Evolutionary conservation across 2,329 filamentous ascomycete species (phyloP).

Genomic region (Chalaropsis ovoidea): DNA sequence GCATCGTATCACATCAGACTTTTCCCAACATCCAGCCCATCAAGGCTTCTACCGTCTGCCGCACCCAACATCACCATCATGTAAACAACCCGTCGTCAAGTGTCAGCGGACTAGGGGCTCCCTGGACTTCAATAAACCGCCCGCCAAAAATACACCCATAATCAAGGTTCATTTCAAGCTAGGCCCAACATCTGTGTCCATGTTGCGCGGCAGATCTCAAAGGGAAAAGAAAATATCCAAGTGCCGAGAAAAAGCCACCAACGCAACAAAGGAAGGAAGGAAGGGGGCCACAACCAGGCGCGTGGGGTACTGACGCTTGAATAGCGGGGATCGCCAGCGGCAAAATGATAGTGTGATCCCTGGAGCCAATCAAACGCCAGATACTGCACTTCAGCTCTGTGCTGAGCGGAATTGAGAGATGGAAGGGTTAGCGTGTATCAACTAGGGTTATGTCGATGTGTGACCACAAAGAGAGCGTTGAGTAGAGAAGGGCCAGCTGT

Average conservation of each 20-base stretch:
- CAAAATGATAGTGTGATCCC: neutral
- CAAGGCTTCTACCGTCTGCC: no score
- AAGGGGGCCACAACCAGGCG: neutral
- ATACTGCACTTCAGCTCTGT: no score
- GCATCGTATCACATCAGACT: neutral
- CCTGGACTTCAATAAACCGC: no score
- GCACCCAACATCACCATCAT: no score
- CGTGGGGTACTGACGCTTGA: neutral
- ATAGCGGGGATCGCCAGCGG: neutral
- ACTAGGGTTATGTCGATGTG: neutral
- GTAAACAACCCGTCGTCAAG: no score
- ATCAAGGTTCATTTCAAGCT: neutral
- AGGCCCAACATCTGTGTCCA: neutral
- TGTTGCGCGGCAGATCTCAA: conserved; percentile 1
- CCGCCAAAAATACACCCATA: no score
- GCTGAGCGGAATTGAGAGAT: no score
- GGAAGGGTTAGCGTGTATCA: no score
- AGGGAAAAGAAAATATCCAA: neutral
- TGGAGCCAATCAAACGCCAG: neutral
- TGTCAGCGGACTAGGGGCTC: no score
- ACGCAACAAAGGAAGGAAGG: neutral
- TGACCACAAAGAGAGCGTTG: neutral
- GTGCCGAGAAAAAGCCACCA: neutral
- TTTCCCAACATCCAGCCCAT: neutral
- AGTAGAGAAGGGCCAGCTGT: no score